phyloP scores from a whole-genome alignment of 257 asterid species.

The Penstemon barbatus region DNA sequence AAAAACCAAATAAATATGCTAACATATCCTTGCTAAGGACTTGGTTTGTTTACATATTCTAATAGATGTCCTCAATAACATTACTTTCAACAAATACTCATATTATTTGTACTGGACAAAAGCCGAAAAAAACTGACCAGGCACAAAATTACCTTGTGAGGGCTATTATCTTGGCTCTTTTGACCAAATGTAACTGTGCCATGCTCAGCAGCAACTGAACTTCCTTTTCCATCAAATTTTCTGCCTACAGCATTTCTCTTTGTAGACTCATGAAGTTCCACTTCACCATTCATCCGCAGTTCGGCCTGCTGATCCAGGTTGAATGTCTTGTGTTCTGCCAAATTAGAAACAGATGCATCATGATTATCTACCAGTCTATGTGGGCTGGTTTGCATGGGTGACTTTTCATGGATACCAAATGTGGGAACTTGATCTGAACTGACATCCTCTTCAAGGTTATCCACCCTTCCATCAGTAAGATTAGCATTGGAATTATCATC shows the following conservation, averaged over 20 bases:
- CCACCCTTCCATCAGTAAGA: constrained; percentile 44
- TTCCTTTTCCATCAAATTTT: constrained; percentile 55
- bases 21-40: background rate
- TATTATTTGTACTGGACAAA: background rate
- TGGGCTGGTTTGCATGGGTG: constrained; percentile 39
- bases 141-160: constrained; percentile 59
- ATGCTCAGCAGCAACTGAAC: constrained; percentile 46
- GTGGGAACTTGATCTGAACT: constrained; percentile 74
- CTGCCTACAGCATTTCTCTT: constrained; percentile 39
- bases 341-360: constrained; percentile 43
- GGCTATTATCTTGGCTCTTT: constrained; percentile 52
- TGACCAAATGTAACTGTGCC: constrained; percentile 52
- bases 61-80: constrained; percentile 1
- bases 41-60: background rate
- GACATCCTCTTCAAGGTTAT: constrained; percentile 47
- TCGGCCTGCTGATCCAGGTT: constrained; percentile 46
- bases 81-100: background rate
- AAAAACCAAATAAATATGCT: background rate
- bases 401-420: constrained; percentile 63
- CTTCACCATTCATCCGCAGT: constrained; percentile 50
- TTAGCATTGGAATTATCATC: constrained; percentile 38
- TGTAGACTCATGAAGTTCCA: constrained; percentile 48
- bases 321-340: constrained; percentile 34
- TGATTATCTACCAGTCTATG: constrained; percentile 38
- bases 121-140: constrained; percentile 18